Evolutionary conservation across 2,329 filamentous ascomycete genomes (phyloP), one percentile per base, ranked within the genome.

Genomic region (Sclerotiophoma versabilis): DNA sequence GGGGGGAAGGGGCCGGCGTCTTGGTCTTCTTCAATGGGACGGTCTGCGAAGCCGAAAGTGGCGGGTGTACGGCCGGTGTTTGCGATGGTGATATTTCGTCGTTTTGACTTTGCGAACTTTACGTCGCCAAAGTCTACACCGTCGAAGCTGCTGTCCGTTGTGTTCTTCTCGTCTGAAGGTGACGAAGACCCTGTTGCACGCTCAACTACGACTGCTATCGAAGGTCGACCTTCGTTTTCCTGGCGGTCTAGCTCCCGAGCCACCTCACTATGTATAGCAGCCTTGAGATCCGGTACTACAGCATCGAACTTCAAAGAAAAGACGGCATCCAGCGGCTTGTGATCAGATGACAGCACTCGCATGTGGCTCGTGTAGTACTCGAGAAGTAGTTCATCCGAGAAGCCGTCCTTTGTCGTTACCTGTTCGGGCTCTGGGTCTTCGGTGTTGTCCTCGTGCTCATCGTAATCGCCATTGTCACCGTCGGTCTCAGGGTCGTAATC

Each of bases 401-500:
- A 83, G 0, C 84, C 84, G 20, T 87, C 84, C 57, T 84, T 86
- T 0, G 85, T 86, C 3, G 81, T 68, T 1, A 84, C 79, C 4
- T 80, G 75, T 15, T 83, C 81, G 0, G 76, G 74, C 6, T 79
- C 76, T 2, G 76, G 74, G 8, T 76, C 77, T 0, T 79, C 71
- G 10, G 46, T 53, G 19, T 68, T 63, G 32, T 71, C 70, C 9
- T 65, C 63, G 15, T 66, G 63, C 36, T 70, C 69, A 14, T 70
- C 66, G 44, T 67, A 69, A 2, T 80, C 72, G 33, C 73, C 75
- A 42, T 82, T 79, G n/a, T 76, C 78, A 19, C 83, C 87, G 71
- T 96, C 92, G 2, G 84, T 84, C 0, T 93, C 90, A 0, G 92
- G 92, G 60, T 96, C 89, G 68, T 97, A 97, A 64, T 95, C 91